phyloP scores from a whole-genome alignment of 2,329 filamentous ascomycete species.

The Zymoseptoria passerinii region DNA sequence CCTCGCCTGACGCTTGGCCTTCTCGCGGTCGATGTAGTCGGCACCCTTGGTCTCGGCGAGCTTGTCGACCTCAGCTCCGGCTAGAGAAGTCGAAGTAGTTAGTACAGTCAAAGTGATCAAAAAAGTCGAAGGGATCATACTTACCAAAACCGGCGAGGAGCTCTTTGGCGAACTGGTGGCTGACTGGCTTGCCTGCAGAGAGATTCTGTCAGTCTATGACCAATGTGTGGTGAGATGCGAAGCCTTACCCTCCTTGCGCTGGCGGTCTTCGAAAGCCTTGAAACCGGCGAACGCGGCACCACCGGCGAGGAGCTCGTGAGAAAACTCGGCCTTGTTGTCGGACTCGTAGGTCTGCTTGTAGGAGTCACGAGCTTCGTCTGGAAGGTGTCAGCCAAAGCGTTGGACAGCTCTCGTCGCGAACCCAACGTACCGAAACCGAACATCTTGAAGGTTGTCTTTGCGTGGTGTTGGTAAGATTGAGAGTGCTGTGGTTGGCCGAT shows the following conservation, averaged over 20 bases:
- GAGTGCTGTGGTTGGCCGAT: not conserved
- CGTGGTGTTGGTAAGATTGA: conserved; percentile 1
- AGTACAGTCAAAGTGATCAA: too few species aligned
- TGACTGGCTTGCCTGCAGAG: conserved; percentile 58
- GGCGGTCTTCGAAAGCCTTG: conserved; percentile 69
- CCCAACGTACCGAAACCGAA: conserved; percentile 36
- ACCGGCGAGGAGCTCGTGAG: conserved; percentile 67
- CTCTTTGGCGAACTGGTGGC: conserved; percentile 71
- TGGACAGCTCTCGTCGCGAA: too few species aligned
- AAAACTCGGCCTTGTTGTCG: conserved; percentile 51
- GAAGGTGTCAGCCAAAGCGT: not conserved
- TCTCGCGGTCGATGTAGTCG: conserved; percentile 38
- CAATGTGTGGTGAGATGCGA: conserved; percentile 6
- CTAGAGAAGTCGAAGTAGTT: too few species aligned
- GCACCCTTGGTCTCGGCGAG: conserved; percentile 52
- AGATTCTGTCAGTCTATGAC: conserved; percentile 3
- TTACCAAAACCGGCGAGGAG: conserved; percentile 60
- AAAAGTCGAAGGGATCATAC: too few species aligned
- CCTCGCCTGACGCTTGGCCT: conserved; percentile 34
- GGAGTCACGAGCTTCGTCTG: conserved; percentile 46
- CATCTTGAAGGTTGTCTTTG: conserved; percentile 30
- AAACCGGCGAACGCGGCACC: conserved; percentile 72
- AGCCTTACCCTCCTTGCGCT: conserved; percentile 51
- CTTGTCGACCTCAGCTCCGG: conserved; percentile 67
- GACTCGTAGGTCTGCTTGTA: conserved; percentile 48